These are phyloP conservation scores for Actinomucor elegans DNA, from an alignment of 371 early-diverging fungal species.

Conservation along the genomic window DNA sequence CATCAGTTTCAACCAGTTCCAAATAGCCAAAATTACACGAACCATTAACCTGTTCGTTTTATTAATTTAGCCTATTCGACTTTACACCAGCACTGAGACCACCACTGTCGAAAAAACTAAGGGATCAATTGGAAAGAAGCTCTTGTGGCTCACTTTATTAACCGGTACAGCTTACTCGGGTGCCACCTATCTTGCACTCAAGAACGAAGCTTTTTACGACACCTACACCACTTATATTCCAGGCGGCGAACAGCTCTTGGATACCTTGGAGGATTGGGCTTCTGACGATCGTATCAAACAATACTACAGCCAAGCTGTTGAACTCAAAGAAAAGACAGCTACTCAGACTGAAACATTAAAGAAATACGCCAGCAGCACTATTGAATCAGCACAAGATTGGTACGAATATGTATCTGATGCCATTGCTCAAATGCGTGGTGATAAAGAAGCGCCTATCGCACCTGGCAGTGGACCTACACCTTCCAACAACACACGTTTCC, in stretches of 20 bases:
- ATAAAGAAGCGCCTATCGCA: constrained; percentile 21
- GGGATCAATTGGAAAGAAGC: constrained; percentile 34
- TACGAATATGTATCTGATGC: constrained; percentile 41
- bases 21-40: no score
- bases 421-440: constrained; percentile 36
- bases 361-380: constrained; percentile 18
- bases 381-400: constrained; percentile 34
- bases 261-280: constrained; percentile 38
- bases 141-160: constrained; percentile 32
- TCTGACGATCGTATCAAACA: constrained; percentile 25
- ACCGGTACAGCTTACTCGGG: constrained; percentile 37
- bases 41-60: no score
- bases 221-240: constrained; percentile 47
- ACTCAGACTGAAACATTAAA: constrained; percentile 14
- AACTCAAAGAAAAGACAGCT: constrained; percentile 22
- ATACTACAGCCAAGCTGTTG: constrained; percentile 24
- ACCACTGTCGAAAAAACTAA: neutral
- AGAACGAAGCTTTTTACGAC: constrained; percentile 47
- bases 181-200: constrained; percentile 39
- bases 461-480: constrained; percentile 26
- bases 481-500: constrained; percentile 10
- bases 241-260: constrained; percentile 43
- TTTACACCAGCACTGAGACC: constrained; percentile 8
- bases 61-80: constrained; percentile 13
- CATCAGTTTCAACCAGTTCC: no score